Evolutionary conservation across 2,329 filamentous ascomycete genomes (phyloP).

Genomic region (Phoma herbarum): DNA sequence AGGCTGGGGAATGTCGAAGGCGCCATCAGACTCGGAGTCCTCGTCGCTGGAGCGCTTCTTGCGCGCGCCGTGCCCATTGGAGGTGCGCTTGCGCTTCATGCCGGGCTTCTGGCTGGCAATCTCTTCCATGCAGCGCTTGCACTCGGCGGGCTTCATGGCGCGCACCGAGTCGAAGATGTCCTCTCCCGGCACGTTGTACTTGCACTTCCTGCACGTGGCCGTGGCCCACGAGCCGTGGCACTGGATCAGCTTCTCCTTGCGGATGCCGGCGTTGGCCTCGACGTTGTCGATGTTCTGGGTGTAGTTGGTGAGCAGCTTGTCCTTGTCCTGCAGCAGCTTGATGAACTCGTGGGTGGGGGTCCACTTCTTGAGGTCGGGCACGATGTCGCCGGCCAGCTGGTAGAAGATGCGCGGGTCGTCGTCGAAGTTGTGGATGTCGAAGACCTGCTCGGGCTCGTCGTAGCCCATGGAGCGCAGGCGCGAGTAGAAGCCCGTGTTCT

Average conservation of each 20-base stretch:
- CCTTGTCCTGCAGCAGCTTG: slow-evolving; percentile 82
- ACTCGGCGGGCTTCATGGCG: slow-evolving; percentile 78
- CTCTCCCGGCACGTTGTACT: slow-evolving; percentile 76
- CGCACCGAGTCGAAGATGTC: slow-evolving; percentile 82
- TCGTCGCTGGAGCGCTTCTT: slow-evolving; percentile 62
- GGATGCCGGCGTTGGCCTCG: slow-evolving; percentile 85
- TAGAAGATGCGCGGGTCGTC: slow-evolving; percentile 91
- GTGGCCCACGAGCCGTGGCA: slow-evolving; percentile 97
- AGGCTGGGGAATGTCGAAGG: slow-evolving; percentile 71
- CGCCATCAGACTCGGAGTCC: slow-evolving; percentile 65
- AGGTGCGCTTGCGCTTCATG: slow-evolving; percentile 63
- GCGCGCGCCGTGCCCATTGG: slow-evolving; percentile 53
- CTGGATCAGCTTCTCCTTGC: slow-evolving; percentile 83
- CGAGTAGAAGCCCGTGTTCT: slow-evolving; percentile 89
- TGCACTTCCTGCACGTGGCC: slow-evolving; percentile 86
- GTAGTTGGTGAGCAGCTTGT: slow-evolving; percentile 94
- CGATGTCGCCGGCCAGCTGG: slow-evolving; percentile 86
- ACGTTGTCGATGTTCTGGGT: slow-evolving; percentile 99
- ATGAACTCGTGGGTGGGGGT: slow-evolving; percentile 97
- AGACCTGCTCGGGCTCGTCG: slow-evolving; percentile 91
- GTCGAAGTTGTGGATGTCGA: slow-evolving; percentile 87
- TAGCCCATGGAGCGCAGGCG: slow-evolving; percentile 80
- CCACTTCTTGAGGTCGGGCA: slow-evolving; percentile 80
- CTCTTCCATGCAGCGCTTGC: slow-evolving; percentile 71
- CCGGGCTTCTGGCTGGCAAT: slow-evolving; percentile 60